These are phyloP conservation scores for Amauroascus niger DNA, from an alignment of 2,329 filamentous ascomycete genomes.

Conservation along the genomic window DNA sequence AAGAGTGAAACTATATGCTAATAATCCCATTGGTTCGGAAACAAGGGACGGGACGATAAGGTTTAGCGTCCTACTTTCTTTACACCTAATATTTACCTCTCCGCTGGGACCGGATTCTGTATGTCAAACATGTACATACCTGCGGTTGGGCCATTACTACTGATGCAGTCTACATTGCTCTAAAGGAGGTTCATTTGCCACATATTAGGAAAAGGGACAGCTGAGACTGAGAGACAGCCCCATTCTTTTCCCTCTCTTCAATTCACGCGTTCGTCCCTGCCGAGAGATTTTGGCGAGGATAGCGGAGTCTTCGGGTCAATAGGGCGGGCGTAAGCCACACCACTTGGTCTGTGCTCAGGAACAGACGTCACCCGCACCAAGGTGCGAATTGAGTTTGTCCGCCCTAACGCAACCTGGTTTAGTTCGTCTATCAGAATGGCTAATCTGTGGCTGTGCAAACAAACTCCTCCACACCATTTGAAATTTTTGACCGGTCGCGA, in stretches of 20 bases:
- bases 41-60: not conserved
- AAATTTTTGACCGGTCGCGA: not conserved
- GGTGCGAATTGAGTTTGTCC: not conserved
- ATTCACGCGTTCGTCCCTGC: not conserved
- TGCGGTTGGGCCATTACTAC: not conserved
- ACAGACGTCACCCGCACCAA: not conserved
- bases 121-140: not conserved
- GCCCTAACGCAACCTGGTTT: not conserved
- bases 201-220: not conserved
- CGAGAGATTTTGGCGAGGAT: not conserved
- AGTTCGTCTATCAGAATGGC: not conserved
- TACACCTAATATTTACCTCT: not conserved
- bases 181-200: not conserved
- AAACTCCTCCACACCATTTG: not conserved
- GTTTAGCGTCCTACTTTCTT: not conserved
- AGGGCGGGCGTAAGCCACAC: constrained; percentile 12
- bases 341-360: constrained; percentile 1
- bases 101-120: not conserved
- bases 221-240: not conserved
- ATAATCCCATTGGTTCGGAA: constrained; percentile 1
- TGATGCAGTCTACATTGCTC: not conserved
- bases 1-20: not conserved
- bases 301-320: constrained; percentile 3
- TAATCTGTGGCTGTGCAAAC: not conserved
- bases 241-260: not conserved